These are phyloP conservation scores for Suhomyces vadensis DNA, from an alignment of 805 yeast genomes.

Conservation along the genomic window DNA sequence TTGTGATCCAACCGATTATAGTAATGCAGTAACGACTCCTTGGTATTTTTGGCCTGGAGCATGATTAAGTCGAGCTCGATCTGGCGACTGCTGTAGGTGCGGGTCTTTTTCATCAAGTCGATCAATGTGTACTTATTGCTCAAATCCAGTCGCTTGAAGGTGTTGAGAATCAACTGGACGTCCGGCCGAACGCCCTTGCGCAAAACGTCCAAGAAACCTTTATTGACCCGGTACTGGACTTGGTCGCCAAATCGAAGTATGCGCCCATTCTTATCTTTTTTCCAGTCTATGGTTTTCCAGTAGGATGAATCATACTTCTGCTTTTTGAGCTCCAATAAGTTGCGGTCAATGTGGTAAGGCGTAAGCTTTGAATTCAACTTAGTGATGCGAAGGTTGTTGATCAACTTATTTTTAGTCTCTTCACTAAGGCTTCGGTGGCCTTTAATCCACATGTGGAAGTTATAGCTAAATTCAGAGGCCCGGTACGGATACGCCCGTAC, in stretches of 20 bases:
- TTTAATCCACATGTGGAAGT: constrained; percentile 23
- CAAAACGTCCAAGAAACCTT: constrained; percentile 35
- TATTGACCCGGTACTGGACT: constrained; percentile 28
- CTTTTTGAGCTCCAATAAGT: constrained; percentile 12
- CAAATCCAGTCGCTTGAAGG: constrained; percentile 28
- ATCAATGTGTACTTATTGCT: constrained; percentile 25
- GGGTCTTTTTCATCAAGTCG: constrained; percentile 19
- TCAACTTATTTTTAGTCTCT: constrained; percentile 14
- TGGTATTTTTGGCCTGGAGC: constrained; percentile 20
- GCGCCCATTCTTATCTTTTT: constrained; percentile 14
- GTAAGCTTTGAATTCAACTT: constrained; percentile 26
- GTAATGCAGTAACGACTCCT: constrained; percentile 17
- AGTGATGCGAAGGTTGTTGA: constrained; percentile 17
- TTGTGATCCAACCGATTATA: constrained; percentile 12
- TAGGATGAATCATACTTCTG: constrained; percentile 25
- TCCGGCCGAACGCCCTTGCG: constrained; percentile 41
- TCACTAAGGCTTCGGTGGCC: constrained; percentile 7
- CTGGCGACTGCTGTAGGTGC: constrained; percentile 14
- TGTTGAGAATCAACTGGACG: constrained; percentile 28
- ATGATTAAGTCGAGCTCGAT: constrained; percentile 19
- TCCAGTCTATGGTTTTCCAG: constrained; percentile 25
- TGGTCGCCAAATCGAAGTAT: constrained; percentile 23
- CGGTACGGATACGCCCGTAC: constrained; percentile 35
- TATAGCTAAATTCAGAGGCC: constrained; percentile 23
- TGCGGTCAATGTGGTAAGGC: constrained; percentile 25